These are phyloP conservation scores for Trametes gibbosa DNA, from an alignment of 768 basidiomycete genomes.

Conservation along the genomic window DNA sequence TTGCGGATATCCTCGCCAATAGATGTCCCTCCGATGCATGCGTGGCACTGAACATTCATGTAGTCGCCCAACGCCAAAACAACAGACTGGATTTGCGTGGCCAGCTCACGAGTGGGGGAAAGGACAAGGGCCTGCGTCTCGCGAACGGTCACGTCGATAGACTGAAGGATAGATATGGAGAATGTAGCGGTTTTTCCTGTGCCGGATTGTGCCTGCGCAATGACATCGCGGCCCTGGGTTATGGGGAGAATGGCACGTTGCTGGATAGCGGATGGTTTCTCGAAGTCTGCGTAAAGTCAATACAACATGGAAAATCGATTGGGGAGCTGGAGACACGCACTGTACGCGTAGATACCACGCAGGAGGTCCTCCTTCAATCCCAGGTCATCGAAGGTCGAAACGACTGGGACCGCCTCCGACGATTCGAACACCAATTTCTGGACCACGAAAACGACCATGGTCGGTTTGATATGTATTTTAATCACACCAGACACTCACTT, in stretches of 20 bases:
- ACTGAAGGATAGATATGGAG: conserved; percentile 96
- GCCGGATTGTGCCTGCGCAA: conserved; percentile 98
- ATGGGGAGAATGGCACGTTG: conserved; percentile 97
- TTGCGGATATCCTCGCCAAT: conserved; percentile 98
- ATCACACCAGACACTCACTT: conserved; percentile 43
- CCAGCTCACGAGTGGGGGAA: conserved; percentile 97
- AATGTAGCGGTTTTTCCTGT: conserved; percentile 99
- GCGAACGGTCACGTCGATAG: conserved; percentile 91
- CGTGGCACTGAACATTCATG: conserved; percentile 99
- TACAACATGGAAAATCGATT: neutral
- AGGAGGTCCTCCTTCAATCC: conserved; percentile 92
- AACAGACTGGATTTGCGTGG: conserved; percentile 98
- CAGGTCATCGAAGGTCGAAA: conserved; percentile 89
- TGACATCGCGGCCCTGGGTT: conserved; percentile 93
- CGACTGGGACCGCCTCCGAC: conserved; percentile 85
- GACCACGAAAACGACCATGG: neutral
- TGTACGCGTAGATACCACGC: conserved; percentile 97
- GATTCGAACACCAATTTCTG: conserved; percentile 96
- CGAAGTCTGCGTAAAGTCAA: conserved; percentile 59
- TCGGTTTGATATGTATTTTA: too few species aligned
- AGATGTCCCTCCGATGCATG: conserved; percentile 95
- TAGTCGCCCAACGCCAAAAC: conserved; percentile 96
- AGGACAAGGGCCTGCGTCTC: conserved; percentile 96
- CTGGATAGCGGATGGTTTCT: conserved; percentile 98
- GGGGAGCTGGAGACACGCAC: conserved; percentile 39